Conservation (phyloP, 2,329 filamentous ascomycete genomes). For the Cyphellophora attinorum region DNA sequence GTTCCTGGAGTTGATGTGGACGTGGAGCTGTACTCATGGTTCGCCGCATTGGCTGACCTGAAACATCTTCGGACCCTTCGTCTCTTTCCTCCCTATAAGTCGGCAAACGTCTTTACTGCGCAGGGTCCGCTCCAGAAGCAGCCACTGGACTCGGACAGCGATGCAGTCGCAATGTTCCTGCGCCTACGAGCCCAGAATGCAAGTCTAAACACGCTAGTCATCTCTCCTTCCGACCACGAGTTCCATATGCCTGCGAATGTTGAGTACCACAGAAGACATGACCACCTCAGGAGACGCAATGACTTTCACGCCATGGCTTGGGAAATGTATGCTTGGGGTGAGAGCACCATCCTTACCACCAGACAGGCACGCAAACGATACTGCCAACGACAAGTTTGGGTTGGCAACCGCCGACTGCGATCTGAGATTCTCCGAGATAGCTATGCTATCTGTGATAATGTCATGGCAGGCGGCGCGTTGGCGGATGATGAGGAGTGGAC, state of each 20-base stretch:
- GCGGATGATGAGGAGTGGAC: too few species aligned
- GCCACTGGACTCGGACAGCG: conserved; percentile 12
- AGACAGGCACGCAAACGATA: conserved; percentile 15
- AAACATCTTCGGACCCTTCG: conserved; percentile 13
- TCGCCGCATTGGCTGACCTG: conserved; percentile 16
- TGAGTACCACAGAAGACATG: not conserved
- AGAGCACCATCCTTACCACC: conserved; percentile 16
- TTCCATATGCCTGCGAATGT: not conserved
- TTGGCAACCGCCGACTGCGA: conserved; percentile 13
- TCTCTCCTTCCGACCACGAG: conserved; percentile 3
- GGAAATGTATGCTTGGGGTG: conserved; percentile 12
- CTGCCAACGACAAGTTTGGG: conserved; percentile 17
- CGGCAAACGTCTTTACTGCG: not conserved
- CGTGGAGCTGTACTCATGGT: conserved; percentile 15
- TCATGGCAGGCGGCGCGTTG: too few species aligned
- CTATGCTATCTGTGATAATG: too few species aligned
- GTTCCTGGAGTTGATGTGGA: conserved; percentile 19
- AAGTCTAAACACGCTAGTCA: conserved; percentile 12
- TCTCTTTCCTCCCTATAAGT: conserved; percentile 16
- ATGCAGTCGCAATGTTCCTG: conserved; percentile 18
- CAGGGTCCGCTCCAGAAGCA: not conserved
- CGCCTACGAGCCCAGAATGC: conserved; percentile 11
- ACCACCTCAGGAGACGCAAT: too few species aligned
- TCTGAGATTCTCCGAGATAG: conserved; percentile 13
- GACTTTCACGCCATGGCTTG: conserved; percentile 17